A percentile compares a stretch with the other conserved stretches of the same genome.
phyloP scores from a whole-genome alignment of 257 asterid species.

The Thymus mandschuricus region DNA sequence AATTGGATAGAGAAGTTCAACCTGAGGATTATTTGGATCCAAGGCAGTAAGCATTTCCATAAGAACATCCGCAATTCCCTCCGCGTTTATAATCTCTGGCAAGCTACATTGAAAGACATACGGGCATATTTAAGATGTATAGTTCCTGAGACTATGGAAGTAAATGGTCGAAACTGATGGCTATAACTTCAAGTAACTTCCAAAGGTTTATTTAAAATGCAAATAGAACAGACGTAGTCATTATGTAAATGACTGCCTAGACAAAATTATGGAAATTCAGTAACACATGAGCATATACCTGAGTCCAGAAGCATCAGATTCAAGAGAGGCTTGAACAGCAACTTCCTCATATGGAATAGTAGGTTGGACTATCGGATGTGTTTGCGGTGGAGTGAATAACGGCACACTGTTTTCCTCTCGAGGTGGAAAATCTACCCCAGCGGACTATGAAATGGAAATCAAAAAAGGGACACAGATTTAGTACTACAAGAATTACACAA shows the following conservation, averaged over 20 bases:
- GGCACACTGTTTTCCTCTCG: conserved; percentile 85
- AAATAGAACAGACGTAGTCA: conserved; percentile 1
- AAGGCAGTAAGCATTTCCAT: conserved; percentile 88
- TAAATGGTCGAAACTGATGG: neutral
- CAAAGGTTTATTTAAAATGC: neutral
- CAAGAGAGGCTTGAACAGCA: conserved; percentile 93
- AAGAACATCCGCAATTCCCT: conserved; percentile 77
- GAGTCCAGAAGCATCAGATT: conserved; percentile 89
- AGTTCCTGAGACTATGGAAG: neutral
- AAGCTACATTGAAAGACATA: conserved; percentile 46
- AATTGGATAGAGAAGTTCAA: conserved; percentile 31
- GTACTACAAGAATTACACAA: conserved; percentile 8
- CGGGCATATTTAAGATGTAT: conserved; percentile 24
- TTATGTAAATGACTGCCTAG: neutral
- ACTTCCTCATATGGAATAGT: conserved; percentile 80
- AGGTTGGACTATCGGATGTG: conserved; percentile 68
- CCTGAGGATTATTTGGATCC: conserved; percentile 80
- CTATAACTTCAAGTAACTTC: neutral
- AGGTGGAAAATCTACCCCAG: conserved; percentile 96
- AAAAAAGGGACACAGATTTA: conserved; percentile 7
- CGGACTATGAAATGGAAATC: conserved; percentile 53
- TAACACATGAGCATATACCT: conserved; percentile 47
- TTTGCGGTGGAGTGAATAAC: conserved; percentile 90
- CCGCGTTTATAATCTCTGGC: conserved; percentile 86
- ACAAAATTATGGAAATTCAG: conserved; percentile 3